Percentiles rank a stretch among this genome's conserved stretches.
phyloP scores from a whole-genome alignment of 1,139 yeast species.

The Suhomyces coccinellae region DNA sequence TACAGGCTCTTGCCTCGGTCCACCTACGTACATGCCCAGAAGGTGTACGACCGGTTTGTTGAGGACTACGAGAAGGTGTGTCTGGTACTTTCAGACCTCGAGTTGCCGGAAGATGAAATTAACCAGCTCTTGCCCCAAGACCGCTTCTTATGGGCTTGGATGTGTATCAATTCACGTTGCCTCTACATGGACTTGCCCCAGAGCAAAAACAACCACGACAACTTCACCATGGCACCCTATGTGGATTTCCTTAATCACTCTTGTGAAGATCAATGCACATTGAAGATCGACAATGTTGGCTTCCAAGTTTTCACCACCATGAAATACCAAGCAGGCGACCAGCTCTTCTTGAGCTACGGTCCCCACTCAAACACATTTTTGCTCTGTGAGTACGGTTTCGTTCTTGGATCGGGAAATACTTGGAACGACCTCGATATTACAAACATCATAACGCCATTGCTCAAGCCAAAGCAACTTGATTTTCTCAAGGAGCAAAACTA shows the following conservation, averaged over 20 bases:
- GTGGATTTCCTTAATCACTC: constrained; percentile 88
- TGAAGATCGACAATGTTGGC: constrained; percentile 49
- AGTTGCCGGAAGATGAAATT: not conserved
- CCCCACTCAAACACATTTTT: constrained; percentile 83
- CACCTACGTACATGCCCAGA: constrained; percentile 32
- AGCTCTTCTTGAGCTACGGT: constrained; percentile 77
- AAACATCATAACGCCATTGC: constrained; percentile 31
- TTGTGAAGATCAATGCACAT: constrained; percentile 51
- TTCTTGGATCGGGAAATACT: constrained; percentile 44
- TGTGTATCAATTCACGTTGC: constrained; percentile 89
- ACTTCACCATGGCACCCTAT: constrained; percentile 87
- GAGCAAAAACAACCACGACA: constrained; percentile 51
- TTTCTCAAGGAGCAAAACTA: constrained; percentile 57
- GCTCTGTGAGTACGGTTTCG: constrained; percentile 85
- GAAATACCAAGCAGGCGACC: constrained; percentile 47
- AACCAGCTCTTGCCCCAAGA: constrained; percentile 14
- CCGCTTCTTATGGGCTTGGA: constrained; percentile 69
- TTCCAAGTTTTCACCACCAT: constrained; percentile 49
- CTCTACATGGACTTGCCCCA: constrained; percentile 71
- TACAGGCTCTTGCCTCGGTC: constrained; percentile 43
- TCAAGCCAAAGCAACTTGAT: constrained; percentile 40
- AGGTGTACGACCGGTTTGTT: constrained; percentile 39
- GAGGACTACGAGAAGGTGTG: constrained; percentile 37
- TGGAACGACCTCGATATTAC: constrained; percentile 77
- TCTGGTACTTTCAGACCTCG: constrained; percentile 21